Evolutionary conservation across 306 rosid species (phyloP), one percentile per base, ranked within the genome.

Genomic region (Styphnolobium japonicum): DNA sequence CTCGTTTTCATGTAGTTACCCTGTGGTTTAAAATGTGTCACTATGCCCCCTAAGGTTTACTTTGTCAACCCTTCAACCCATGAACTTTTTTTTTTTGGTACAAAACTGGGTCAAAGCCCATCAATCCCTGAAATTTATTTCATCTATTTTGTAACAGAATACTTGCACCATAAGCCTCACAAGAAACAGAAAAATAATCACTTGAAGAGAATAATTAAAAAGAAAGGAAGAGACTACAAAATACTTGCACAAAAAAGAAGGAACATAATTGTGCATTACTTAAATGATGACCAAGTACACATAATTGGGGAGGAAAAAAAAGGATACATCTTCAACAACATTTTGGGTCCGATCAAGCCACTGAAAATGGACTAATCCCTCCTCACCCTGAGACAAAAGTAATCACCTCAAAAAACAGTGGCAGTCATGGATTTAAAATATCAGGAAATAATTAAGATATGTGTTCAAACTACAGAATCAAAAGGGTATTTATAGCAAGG

Each of bases 301-400:
- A 75, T 45, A 75, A 46, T 16, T 71, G 6, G 12, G 23, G 2
- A 43, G 14, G 52, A 29, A 45, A 27, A 75, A 53, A 61, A 60
- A 91, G 97, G 97, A 94, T 94, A 94, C 98, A 86, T 94, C 97
- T 85, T 94, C 98, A 9, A 89, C 90, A 21, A 66, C 88, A 85
- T 92, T 91, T 64, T 80, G 88, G 1, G 86, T 86, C 27, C 97
- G 97, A 81, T 94, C 98, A 79, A 94, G 91, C 97, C 98, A 92
- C 73, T 92, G 98, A 83, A 94, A 88, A 80, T 92, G 98, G 80
- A 94, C 79, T 69, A 94, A 72, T 67, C 98, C 97, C 83, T 94
- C 98, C 31, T 91, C 95, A 27, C 97, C 98, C 97, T 94, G 86
- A 77, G 36, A 86, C 65, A 80, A 52, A 67, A 22, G 29, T 29